These are phyloP conservation scores for Pugionium dolabratum DNA, from an alignment of 345 rosid species.

Conservation along the genomic window DNA sequence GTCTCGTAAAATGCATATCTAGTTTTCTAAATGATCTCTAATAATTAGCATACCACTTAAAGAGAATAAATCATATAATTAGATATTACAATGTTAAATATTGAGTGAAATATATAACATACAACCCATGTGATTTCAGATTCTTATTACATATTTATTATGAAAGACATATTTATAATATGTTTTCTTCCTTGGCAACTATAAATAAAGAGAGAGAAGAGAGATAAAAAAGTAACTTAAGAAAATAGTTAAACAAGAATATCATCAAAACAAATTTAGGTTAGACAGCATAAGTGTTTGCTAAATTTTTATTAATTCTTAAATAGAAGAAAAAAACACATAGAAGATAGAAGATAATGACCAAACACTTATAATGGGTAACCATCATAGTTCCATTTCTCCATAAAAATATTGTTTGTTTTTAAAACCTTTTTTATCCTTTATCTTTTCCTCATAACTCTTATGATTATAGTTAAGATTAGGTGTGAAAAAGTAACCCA, in stretches of 20 bases:
- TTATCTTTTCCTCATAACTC: conserved; percentile 11
- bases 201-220: neutral
- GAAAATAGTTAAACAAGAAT: neutral
- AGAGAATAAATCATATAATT: conserved; percentile 8
- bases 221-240: neutral
- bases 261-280: neutral
- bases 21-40: no score
- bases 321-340: conserved; percentile 22
- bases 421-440: neutral
- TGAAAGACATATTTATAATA: neutral
- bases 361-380: conserved; percentile 30
- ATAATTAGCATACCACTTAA: neutral
- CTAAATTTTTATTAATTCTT: neutral
- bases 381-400: conserved; percentile 30
- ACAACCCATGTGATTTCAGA: conserved; percentile 9
- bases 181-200: no score
- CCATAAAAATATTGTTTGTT: neutral
- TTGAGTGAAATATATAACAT: conserved; percentile 10
- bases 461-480: conserved; percentile 32
- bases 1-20: no score
- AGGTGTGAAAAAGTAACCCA: conserved; percentile 29
- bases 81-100: neutral
- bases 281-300: conserved; percentile 32
- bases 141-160: neutral
- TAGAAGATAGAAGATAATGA: conserved; percentile 23